Conservation (phyloP, 179 eudicot species). For the Vitellaria paradoxa region DNA sequence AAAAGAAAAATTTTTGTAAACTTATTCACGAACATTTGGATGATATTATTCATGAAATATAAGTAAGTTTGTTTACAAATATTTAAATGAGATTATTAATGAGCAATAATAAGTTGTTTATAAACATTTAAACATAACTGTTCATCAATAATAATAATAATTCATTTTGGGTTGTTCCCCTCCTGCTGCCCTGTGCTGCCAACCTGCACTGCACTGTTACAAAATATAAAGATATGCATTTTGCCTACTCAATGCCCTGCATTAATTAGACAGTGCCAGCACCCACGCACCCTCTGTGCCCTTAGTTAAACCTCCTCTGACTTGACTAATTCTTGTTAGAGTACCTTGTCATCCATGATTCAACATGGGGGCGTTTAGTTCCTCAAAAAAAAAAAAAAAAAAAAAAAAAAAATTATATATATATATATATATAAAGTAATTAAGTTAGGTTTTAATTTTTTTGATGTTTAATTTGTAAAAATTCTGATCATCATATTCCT, state of each 20-base stretch:
- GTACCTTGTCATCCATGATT: background rate
- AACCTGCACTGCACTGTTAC: background rate
- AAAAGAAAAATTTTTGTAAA: too few species aligned
- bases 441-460: background rate
- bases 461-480: too few species aligned
- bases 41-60: too few species aligned
- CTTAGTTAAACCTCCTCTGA: background rate
- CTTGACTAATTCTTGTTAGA: slow-evolving; percentile 15
- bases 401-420: too few species aligned
- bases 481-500: background rate
- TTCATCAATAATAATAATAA: background rate
- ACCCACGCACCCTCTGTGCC: background rate
- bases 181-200: background rate
- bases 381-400: too few species aligned
- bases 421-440: background rate
- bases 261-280: slow-evolving; percentile 30
- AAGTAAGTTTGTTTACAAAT: too few species aligned
- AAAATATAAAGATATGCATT: too few species aligned
- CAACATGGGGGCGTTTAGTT: too few species aligned
- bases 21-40: too few species aligned
- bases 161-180: slow-evolving; percentile 35
- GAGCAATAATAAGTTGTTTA: too few species aligned
- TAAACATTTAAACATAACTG: too few species aligned
- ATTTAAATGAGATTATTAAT: too few species aligned
- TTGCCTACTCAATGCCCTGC: slow-evolving; percentile 11